Conservation (phyloP, 192 early-diverging fungal species). For the Neocallimastix lanati region DNA sequence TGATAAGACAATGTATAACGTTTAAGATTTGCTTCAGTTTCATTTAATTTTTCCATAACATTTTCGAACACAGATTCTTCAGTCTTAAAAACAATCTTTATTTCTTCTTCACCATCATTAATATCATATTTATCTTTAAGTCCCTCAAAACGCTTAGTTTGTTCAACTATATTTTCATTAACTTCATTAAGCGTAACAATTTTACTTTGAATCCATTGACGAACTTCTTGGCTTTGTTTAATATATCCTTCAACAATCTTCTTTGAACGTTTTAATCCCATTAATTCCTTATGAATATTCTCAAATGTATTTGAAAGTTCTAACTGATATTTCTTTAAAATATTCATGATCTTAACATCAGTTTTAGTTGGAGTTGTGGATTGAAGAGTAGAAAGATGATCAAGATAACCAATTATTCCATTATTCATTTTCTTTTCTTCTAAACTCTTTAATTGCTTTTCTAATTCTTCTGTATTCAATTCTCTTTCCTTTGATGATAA, state of each 20-base stretch:
- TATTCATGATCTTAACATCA: neutral
- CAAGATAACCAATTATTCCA: neutral
- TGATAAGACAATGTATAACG: neutral
- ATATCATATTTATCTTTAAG: neutral
- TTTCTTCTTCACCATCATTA: neutral
- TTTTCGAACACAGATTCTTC: neutral
- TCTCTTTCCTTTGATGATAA: neutral
- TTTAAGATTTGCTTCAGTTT: neutral
- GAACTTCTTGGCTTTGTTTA: neutral
- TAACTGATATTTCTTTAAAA: neutral
- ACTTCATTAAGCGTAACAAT: neutral
- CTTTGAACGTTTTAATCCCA: neutral
- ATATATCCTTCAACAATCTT: neutral
- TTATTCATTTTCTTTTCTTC: neutral
- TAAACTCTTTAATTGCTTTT: neutral
- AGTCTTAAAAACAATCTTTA: neutral
- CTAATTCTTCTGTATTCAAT: neutral
- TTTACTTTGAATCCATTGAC: neutral
- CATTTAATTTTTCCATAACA: neutral
- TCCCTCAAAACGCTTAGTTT: neutral
- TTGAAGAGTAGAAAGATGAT: neutral
- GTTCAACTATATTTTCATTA: neutral
- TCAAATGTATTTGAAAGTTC: neutral
- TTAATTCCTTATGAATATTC: neutral
- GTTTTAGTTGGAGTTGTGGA: neutral